phyloP scores from a whole-genome alignment of 805 yeast species.

The Debaryomyces hansenii region DNA sequence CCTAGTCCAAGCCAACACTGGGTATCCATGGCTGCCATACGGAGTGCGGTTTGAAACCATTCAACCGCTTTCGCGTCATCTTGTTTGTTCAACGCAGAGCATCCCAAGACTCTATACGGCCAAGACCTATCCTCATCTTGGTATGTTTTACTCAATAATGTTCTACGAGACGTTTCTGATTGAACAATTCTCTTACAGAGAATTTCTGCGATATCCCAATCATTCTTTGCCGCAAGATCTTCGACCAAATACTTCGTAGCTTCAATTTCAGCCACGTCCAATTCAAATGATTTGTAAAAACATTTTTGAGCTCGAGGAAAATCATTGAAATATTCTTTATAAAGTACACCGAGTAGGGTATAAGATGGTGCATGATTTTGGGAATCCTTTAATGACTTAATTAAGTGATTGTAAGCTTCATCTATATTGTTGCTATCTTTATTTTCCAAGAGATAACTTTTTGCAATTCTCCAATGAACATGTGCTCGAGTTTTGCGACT shows the following conservation, averaged over 20 bases:
- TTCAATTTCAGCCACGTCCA: constrained; percentile 70
- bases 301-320: constrained; percentile 75
- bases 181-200: constrained; percentile 66
- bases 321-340: constrained; percentile 58
- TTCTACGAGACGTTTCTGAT: constrained; percentile 59
- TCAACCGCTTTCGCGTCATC: constrained; percentile 80
- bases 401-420: constrained; percentile 56
- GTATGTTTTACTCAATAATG: constrained; percentile 31
- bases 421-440: constrained; percentile 26
- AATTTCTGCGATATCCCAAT: constrained; percentile 84
- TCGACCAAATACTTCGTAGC: constrained; percentile 76
- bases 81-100: constrained; percentile 67
- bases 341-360: constrained; percentile 78
- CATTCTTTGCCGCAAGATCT: constrained; percentile 62
- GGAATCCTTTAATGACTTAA: constrained; percentile 61
- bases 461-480: constrained; percentile 72
- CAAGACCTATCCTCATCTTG: constrained; percentile 52
- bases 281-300: constrained; percentile 84
- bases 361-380: constrained; percentile 75
- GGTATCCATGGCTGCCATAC: constrained; percentile 63
- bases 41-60: constrained; percentile 82
- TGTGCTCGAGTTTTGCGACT: constrained; percentile 58
- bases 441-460: constrained; percentile 48
- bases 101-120: constrained; percentile 90
- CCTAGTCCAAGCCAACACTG: constrained; percentile 96